Percentiles rank a stretch among this genome's conserved stretches.
Evolutionary conservation across 352 stramenopile species (phyloP).

Genomic region (Phytophthora hibernalis): DNA sequence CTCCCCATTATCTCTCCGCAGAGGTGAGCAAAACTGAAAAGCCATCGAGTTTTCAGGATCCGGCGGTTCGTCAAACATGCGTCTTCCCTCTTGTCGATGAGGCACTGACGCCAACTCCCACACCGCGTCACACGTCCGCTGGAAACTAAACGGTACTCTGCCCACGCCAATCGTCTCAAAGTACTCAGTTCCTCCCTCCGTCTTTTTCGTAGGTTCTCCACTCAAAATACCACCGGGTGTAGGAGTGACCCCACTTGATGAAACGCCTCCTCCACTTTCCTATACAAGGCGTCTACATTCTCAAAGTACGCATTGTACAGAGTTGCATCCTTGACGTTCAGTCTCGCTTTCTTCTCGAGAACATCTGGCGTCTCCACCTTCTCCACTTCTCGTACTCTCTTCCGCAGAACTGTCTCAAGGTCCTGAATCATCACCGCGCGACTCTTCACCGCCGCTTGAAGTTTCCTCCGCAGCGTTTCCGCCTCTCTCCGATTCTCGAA

Average conservation of each 20-base stretch:
- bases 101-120: slow-evolving; percentile 29
- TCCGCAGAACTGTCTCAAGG: slow-evolving; percentile 20
- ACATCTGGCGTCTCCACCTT: slow-evolving; percentile 11
- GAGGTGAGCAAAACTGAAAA: slow-evolving; percentile 35
- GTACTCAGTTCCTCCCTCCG: slow-evolving; percentile 22
- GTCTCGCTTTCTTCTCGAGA: slow-evolving; percentile 24
- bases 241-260: slow-evolving; percentile 8
- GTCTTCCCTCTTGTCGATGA: slow-evolving; percentile 22
- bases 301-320: slow-evolving; percentile 39
- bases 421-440: slow-evolving; percentile 36
- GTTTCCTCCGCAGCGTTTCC: slow-evolving; percentile 18
- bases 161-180: slow-evolving; percentile 31
- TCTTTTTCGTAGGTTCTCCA: slow-evolving; percentile 20
- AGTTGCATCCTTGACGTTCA: slow-evolving; percentile 20
- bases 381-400: slow-evolving; percentile 24
- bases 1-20: slow-evolving; percentile 12
- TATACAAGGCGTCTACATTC: slow-evolving; percentile 29
- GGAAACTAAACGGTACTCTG: slow-evolving; percentile 21
- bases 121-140: slow-evolving; percentile 25
- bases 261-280: slow-evolving; percentile 22
- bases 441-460: slow-evolving; percentile 20
- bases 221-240: slow-evolving; percentile 20
- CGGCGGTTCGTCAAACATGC: slow-evolving; percentile 15
- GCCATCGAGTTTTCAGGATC: slow-evolving; percentile 45
- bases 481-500: slow-evolving; percentile 34